phyloP scores from a whole-genome alignment of 2,329 filamentous ascomycete genomes.

The Talaromyces sp. region DNA sequence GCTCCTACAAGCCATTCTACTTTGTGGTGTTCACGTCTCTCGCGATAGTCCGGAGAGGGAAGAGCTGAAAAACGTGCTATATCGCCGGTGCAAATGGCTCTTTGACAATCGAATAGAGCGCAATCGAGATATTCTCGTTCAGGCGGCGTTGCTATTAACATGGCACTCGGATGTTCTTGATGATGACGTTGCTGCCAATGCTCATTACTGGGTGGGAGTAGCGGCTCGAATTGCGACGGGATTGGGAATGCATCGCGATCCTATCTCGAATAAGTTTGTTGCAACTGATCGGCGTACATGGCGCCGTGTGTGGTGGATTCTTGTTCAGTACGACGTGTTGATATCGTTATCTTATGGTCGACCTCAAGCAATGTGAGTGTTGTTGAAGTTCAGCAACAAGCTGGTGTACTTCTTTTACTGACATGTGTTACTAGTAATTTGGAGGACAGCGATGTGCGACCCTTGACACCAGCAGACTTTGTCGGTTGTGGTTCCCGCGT shows the following conservation, averaged over 20 bases:
- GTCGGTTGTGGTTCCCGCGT: conserved; percentile 46
- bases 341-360: conserved; percentile 48
- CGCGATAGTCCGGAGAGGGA: conserved; percentile 41
- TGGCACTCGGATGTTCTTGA: conserved; percentile 54
- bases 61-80: conserved; percentile 48
- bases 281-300: conserved; percentile 43
- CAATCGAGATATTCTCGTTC: conserved; percentile 53
- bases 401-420: background rate
- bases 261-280: conserved; percentile 40
- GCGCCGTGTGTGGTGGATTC: conserved; percentile 43
- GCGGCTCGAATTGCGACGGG: conserved; percentile 52
- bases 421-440: conserved; percentile 34
- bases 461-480: conserved; percentile 46
- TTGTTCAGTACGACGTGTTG: conserved; percentile 45
- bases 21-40: conserved; percentile 52
- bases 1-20: conserved; percentile 49
- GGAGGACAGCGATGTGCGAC: conserved; percentile 51
- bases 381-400: background rate
- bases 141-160: conserved; percentile 53
- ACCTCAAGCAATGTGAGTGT: conserved; percentile 49
- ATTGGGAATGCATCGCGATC: conserved; percentile 52
- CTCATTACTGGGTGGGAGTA: conserved; percentile 53
- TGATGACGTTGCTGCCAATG: conserved; percentile 54
- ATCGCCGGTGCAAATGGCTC: conserved; percentile 51
- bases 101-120: conserved; percentile 54